Base-by-base conservation (phyloP, 2,329 filamentous ascomycete species). In the Hypoxylon sp. region DNA sequence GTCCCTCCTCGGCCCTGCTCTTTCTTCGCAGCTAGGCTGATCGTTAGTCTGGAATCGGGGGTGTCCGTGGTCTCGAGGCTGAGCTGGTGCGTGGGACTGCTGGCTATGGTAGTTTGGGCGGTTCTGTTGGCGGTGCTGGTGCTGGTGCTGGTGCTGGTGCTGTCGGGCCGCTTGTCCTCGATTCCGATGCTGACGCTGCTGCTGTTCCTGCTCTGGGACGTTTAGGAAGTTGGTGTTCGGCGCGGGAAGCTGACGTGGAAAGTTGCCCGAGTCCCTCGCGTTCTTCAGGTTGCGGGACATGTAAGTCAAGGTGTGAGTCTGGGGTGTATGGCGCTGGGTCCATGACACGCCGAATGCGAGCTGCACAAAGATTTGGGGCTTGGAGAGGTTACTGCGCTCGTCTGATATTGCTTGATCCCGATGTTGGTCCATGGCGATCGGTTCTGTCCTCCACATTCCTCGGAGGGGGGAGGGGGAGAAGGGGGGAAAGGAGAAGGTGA, bases 281-380 rank as follows among this genome's bases (percentile, higher is more conserved):
- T 65, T 67, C 54, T 79, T 78, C 49, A 79, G 67, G 51, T 73
- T 76, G 54, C 76, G 76, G 15, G 81, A 83, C 62, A 75, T 77
- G 62, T 80, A 83, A 40, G 78, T 78, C 58, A 81, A 58, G 23
- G 77, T 76, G 57, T 79, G 79, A 48, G 71, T 76, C 55, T 76
- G 79, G 10, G 77, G 73, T 10, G 75, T 57, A 52, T 78, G 74
- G 33, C 75, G 75, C n/a, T 74, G 73, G 21, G 76, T 75, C 76
- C 79, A 82, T 0, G 81, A 81, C 20, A 84, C 70, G 24, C 81
- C 80, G 56, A 83, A 81, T 65, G 82, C 81, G 56, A 84, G 70
- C 51, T 81, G 78, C 8, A 83, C 70, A 55, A 81, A 83, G 50
- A 83, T 72, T 55, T 79, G 78, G 23, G 78, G 78, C 23, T 72